A percentile compares a stretch with the other conserved stretches of the same genome.
These are phyloP conservation scores for Trypanosoma theileri DNA, from an alignment of 208 protist species.

Conservation along the genomic window DNA sequence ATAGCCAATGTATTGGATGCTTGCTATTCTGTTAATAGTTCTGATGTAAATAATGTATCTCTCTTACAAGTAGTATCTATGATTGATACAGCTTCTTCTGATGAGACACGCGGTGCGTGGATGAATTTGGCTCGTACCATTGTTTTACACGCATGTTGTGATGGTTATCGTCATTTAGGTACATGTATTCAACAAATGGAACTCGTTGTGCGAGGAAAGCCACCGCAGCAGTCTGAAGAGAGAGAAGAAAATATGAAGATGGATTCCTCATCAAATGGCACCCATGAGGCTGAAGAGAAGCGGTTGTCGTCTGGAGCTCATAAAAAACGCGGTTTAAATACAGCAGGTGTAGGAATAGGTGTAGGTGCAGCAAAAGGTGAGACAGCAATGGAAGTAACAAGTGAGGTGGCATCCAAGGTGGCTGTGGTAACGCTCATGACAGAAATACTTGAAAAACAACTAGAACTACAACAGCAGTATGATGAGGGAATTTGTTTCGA, in stretches of 20 bases:
- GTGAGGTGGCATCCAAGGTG: slow-evolving; percentile 14
- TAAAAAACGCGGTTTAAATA: too few relatives aligned
- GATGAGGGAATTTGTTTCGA: too few relatives aligned
- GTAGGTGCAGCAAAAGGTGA: slow-evolving; percentile 6
- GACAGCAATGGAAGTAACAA: slow-evolving; percentile 7
- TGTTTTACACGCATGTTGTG: slow-evolving; percentile 1
- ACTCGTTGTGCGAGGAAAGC: slow-evolving; percentile 25
- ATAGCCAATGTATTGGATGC: slow-evolving; percentile 4
- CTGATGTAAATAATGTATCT: not conserved
- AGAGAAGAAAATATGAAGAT: not conserved
- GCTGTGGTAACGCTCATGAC: slow-evolving; percentile 16
- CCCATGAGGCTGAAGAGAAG: not conserved
- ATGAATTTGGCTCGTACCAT: slow-evolving; percentile 28
- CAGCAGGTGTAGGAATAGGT: too few relatives aligned
- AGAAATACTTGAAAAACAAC: not conserved
- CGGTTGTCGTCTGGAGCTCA: not conserved
- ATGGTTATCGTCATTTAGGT: not conserved
- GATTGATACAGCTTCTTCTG: slow-evolving; percentile 38
- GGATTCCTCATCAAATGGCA: not conserved
- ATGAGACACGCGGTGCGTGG: slow-evolving; percentile 37
- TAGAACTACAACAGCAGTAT: too few relatives aligned
- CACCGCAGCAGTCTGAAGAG: not conserved
- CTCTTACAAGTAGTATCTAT: slow-evolving; percentile 35
- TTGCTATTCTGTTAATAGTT: not conserved
- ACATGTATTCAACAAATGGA: slow-evolving; percentile 16